phyloP scores from a whole-genome alignment of 1,284 basidiomycete species.

The Grifola frondosa region DNA sequence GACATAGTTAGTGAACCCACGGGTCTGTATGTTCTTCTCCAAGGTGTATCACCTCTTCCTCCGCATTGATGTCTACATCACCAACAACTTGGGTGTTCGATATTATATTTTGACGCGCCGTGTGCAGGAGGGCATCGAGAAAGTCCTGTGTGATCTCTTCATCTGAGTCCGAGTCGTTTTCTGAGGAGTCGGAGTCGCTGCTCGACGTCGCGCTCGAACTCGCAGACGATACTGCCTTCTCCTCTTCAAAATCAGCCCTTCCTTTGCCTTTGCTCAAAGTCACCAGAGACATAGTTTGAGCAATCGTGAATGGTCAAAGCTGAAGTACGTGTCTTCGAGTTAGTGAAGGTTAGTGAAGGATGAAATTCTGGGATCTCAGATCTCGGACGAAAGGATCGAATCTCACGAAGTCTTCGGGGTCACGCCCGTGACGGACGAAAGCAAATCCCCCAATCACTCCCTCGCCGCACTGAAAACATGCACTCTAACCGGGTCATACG shows the following conservation, averaged over 20 bases:
- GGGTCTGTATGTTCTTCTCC: constrained; percentile 27
- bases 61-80: constrained; percentile 14
- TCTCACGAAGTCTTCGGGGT: constrained; percentile 21
- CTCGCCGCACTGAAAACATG: too few species aligned
- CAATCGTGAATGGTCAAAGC: background rate
- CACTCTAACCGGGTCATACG: too few species aligned
- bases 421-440: too few species aligned
- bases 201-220: constrained; percentile 27
- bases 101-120: constrained; percentile 51
- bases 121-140: constrained; percentile 62
- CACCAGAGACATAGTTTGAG: constrained; percentile 22
- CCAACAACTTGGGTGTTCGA: constrained; percentile 15
- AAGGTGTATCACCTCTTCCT: constrained; percentile 38
- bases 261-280: constrained; percentile 44
- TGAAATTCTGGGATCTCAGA: background rate
- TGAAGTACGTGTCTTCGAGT: background rate
- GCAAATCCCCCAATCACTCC: too few species aligned
- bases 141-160: constrained; percentile 56
- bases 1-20: constrained; percentile 21
- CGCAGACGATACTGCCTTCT: constrained; percentile 26
- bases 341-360: background rate
- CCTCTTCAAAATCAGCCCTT: constrained; percentile 32
- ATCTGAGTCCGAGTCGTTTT: constrained; percentile 37
- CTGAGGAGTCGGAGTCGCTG: constrained; percentile 29
- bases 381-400: too few species aligned